These are phyloP conservation scores for Rhododendron vialii DNA, from an alignment of 148 eudicot genomes.

Conservation along the genomic window DNA sequence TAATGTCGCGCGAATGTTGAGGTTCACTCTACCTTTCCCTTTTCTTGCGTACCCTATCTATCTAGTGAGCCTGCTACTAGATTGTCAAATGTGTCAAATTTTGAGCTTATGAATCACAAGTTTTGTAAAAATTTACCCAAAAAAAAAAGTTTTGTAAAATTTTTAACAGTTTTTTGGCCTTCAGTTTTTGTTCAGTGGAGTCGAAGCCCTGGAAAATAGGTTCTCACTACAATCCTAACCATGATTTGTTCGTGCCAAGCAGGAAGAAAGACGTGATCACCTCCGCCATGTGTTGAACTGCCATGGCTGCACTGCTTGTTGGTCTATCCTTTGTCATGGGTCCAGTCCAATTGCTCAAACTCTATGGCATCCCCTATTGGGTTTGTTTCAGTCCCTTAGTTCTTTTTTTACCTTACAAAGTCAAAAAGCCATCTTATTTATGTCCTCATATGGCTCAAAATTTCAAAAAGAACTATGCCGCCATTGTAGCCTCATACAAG, in stretches of 20 bases:
- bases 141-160: too few species aligned
- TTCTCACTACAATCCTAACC: too few species aligned
- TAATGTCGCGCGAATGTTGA: too few species aligned
- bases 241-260: slow-evolving; percentile 5
- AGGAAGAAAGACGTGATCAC: slow-evolving; percentile 36
- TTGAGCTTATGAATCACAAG: not conserved
- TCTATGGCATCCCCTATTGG: slow-evolving; percentile 46
- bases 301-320: slow-evolving; percentile 40
- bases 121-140: not conserved
- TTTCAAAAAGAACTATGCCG: too few species aligned
- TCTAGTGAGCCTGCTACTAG: slow-evolving; percentile 27
- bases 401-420: not conserved
- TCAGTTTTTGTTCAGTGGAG: slow-evolving; percentile 21
- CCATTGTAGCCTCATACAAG: too few species aligned
- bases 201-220: slow-evolving; percentile 43
- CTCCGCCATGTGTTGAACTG: slow-evolving; percentile 45
- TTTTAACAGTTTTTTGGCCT: not conserved
- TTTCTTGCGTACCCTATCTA: too few species aligned
- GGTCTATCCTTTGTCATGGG: slow-evolving; percentile 25
- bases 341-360: slow-evolving; percentile 35
- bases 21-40: too few species aligned
- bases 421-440: too few species aligned
- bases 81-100: not conserved
- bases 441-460: too few species aligned
- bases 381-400: slow-evolving; percentile 14